Evolutionary conservation across 2,329 filamentous ascomycete species (phyloP), one percentile per base, ranked within the genome.

Genomic region (Pseudogymnoascus sp.): DNA sequence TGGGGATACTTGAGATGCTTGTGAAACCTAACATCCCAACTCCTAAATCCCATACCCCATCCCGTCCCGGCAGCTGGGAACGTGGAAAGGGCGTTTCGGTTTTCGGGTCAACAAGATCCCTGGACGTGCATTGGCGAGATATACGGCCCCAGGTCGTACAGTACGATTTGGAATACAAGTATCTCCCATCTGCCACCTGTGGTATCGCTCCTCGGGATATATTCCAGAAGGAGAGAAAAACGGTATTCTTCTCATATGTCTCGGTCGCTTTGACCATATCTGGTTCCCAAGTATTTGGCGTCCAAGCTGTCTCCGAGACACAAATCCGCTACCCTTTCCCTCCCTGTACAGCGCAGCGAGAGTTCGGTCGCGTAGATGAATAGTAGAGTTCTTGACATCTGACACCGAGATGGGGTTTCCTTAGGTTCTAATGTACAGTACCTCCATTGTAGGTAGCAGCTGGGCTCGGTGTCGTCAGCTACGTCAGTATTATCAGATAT

Each of bases 101-200:
- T 56, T 56, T 36, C 50, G 50, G 50, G 1, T 56, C 28, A 21
- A 34, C 3, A 18, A 14, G 50, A 56, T 34, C 50, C 50, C 50
- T 56, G 50, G n/a, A 56, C 50, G 28, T 56, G 50, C 50, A 56
- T 56, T 56, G 50, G 50, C 50, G 50, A 36, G 14, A 53, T 31
- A 53, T 34, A 34, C 28, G 10, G 10, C 28, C 50, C 50, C 28
- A 56, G 28, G 50, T 18, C 28, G 28, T 18, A 36, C 14, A 21
- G n/a, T 14, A 34, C 31, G n/a, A 56, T 34, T 56, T 56, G 50
- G 28, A 16, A 34, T 56, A 18, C 50, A 56, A 34, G 34, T 36
- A 56, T 36, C 21, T 34, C 16, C 28, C n/a, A 34, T 34, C 46
- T 18, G n/a, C 46, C 50, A 34, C 28, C 10, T 21, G 28, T 56